A percentile compares a stretch with the other conserved stretches of the same genome.
Evolutionary conservation across 2,329 filamentous ascomycete genomes (phyloP).

Genomic region (Pseudocercospora macadamiae): DNA sequence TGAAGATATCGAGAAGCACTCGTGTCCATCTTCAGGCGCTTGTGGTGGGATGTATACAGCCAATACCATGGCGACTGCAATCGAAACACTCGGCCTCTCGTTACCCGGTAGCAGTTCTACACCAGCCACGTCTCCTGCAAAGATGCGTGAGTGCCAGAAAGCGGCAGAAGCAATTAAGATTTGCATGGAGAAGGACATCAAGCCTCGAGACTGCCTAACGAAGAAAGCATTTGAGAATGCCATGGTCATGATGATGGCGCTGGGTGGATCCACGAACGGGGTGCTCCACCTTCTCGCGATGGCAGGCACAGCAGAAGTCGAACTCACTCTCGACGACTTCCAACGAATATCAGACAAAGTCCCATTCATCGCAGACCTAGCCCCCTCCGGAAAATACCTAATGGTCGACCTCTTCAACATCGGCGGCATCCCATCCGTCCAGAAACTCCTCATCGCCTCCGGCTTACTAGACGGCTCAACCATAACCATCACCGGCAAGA

Average conservation of each 20-base stretch:
- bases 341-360: conserved; percentile 80
- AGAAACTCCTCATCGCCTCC: conserved; percentile 80
- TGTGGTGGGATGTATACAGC: conserved; percentile 95
- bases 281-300: conserved; percentile 89
- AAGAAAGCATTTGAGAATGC: conserved; percentile 85
- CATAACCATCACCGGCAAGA: conserved; percentile 81
- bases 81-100: conserved; percentile 84
- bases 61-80: conserved; percentile 89
- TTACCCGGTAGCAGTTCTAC: conserved; percentile 83
- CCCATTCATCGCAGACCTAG: conserved; percentile 82
- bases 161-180: conserved; percentile 75
- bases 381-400: conserved; percentile 79
- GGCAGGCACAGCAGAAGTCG: conserved; percentile 80
- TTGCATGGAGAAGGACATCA: conserved; percentile 82
- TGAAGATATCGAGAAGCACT: conserved; percentile 77
- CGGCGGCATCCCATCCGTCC: conserved; percentile 80
- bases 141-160: conserved; percentile 83
- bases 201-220: conserved; percentile 77
- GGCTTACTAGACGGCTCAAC: conserved; percentile 76
- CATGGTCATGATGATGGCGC: conserved; percentile 83
- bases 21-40: conserved; percentile 77
- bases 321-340: conserved; percentile 78
- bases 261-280: conserved; percentile 89
- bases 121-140: conserved; percentile 78
- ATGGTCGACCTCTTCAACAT: conserved; percentile 88